Percentiles rank a stretch among this genome's conserved stretches.
Evolutionary conservation across 2,329 filamentous ascomycete species (phyloP).

Genomic region (Penicillium oxalicum): DNA sequence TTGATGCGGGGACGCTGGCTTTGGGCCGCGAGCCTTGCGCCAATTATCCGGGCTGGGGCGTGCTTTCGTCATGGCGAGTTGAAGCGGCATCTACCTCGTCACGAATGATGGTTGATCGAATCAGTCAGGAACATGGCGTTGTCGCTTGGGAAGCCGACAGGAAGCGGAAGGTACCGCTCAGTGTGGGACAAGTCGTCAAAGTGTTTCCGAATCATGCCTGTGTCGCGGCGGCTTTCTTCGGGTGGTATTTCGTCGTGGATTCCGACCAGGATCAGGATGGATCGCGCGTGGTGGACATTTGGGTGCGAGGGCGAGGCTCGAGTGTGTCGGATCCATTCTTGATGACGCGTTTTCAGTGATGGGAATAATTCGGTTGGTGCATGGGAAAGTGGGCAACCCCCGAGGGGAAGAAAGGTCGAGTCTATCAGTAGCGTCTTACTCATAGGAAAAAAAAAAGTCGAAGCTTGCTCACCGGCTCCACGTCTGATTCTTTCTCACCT

Average conservation of each 20-base stretch:
- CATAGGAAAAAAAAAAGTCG: too few relatives aligned
- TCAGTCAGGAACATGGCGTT: conserved; percentile 75
- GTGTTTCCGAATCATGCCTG: conserved; percentile 80
- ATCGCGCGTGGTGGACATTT: conserved; percentile 66
- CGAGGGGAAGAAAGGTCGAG: background rate
- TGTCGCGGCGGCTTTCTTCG: conserved; percentile 64
- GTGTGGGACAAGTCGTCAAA: conserved; percentile 60
- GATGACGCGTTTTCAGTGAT: conserved; percentile 4
- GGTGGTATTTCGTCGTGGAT: conserved; percentile 70
- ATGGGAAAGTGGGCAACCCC: background rate
- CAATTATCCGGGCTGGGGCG: conserved; percentile 65
- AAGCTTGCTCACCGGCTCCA: too few relatives aligned
- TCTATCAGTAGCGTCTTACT: background rate
- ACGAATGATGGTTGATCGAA: conserved; percentile 62
- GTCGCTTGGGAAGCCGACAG: conserved; percentile 54
- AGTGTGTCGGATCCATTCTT: conserved; percentile 13
- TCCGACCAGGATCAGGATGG: conserved; percentile 48
- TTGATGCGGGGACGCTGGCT: conserved; percentile 64
- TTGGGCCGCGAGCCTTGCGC: conserved; percentile 68
- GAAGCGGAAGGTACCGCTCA: conserved; percentile 40
- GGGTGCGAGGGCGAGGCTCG: conserved; percentile 46
- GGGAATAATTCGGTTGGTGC: background rate
- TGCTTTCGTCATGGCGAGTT: conserved; percentile 56
- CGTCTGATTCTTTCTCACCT: too few relatives aligned
- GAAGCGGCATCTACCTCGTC: conserved; percentile 32